Evolutionary conservation across 2,329 filamentous ascomycete genomes (phyloP).

Genomic region (Fusarium irregulare): DNA sequence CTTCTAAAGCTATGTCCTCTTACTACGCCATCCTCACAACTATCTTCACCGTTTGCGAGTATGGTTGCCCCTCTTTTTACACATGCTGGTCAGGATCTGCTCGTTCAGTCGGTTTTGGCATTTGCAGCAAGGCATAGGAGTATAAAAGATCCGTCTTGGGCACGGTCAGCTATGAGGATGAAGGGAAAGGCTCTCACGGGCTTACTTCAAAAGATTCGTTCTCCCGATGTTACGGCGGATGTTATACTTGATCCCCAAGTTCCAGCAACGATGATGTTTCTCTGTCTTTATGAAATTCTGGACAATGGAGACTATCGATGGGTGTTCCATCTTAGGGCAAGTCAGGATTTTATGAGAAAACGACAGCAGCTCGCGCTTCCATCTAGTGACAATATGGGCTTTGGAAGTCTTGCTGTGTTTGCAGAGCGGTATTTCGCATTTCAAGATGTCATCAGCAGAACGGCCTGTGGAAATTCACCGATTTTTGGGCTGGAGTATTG

Average conservation of each 20-base stretch:
- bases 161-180: conserved; percentile 29
- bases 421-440: conserved; percentile 63
- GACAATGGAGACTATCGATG: conserved; percentile 50
- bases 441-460: conserved; percentile 63
- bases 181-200: conserved; percentile 32
- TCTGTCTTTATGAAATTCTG: conserved; percentile 42
- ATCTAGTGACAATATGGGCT: background rate
- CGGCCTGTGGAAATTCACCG: conserved; percentile 60
- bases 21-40: conserved; percentile 34
- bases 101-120: conserved; percentile 36
- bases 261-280: conserved; percentile 42
- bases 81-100: conserved; percentile 29
- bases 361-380: conserved; percentile 46
- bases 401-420: conserved; percentile 42
- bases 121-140: conserved; percentile 40
- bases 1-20: conserved; percentile 37
- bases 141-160: conserved; percentile 31
- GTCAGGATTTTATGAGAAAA: conserved; percentile 58
- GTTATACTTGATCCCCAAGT: conserved; percentile 37
- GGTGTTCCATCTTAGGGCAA: conserved; percentile 60
- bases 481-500: conserved; percentile 62
- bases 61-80: conserved; percentile 41
- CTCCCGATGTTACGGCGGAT: conserved; percentile 21
- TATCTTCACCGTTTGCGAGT: conserved; percentile 33
- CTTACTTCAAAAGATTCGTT: conserved; percentile 15